phyloP scores from a whole-genome alignment of 2,329 filamentous ascomycete genomes.

The Sporothrix brasiliensis region DNA sequence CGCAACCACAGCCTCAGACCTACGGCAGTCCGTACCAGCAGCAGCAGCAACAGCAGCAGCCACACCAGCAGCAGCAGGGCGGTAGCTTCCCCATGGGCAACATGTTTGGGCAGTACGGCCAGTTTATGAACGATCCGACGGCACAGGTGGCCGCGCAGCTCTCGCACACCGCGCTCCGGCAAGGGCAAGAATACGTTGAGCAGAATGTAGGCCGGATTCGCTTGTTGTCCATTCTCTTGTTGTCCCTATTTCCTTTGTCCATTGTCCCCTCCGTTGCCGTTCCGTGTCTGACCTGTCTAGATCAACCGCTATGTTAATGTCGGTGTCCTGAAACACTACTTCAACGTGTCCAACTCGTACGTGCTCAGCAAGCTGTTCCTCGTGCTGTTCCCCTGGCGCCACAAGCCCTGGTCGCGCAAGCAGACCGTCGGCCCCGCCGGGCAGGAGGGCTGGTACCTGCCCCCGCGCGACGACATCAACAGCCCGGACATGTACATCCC shows the following conservation, averaged over 20 bases:
- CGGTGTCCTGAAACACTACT: constrained; percentile 92
- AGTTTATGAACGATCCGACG: constrained; percentile 94
- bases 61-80: constrained; percentile 34
- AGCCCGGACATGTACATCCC: constrained; percentile 99
- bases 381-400: constrained; percentile 95
- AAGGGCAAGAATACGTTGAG: constrained; percentile 92
- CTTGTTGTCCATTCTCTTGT: neutral
- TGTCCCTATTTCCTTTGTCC: neutral
- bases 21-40: constrained; percentile 72
- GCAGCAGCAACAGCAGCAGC: constrained; percentile 61
- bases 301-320: constrained; percentile 81
- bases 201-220: constrained; percentile 70
- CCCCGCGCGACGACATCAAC: constrained; percentile 93
- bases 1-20: constrained; percentile 67
- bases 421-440: constrained; percentile 72
- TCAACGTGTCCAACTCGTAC: constrained; percentile 97
- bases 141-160: constrained; percentile 95
- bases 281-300: constrained; percentile 39
- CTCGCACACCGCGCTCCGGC: constrained; percentile 86
- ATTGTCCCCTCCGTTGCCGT: neutral
- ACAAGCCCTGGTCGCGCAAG: constrained; percentile 95
- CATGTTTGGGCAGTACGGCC: constrained; percentile 74
- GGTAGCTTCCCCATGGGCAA: constrained; percentile 54
- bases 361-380: constrained; percentile 91
- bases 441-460: constrained; percentile 77